Evolutionary conservation across 2,329 filamentous ascomycete genomes (phyloP), one percentile per base, ranked within the genome.

Genomic region (Macroventuria anomochaeta): DNA sequence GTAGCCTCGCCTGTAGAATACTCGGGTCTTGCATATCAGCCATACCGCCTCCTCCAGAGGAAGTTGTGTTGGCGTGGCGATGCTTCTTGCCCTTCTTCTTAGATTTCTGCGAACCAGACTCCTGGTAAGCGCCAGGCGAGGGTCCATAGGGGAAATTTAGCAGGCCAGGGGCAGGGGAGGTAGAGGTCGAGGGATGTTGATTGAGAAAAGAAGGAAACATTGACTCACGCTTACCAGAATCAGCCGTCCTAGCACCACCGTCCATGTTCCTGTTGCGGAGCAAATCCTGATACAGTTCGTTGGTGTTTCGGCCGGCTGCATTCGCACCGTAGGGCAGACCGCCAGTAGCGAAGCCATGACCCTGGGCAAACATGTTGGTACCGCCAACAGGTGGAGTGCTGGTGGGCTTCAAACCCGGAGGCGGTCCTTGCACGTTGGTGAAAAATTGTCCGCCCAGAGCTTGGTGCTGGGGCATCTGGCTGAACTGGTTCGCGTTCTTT

Each of bases 71-170:
- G 95, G 92, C 93, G 88, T 97, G 93, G 88, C 93, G 96, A 85
- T 97, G 93, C 91, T 97, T 97, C 88, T 96, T 97, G 84, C 92
- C 92, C 91, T 96, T 96, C 87, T 96, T 97, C 89, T 96, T 96
- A 86, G 96, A 92, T 88, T 96, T 96, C 82, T 90, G 88, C 76
- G 80, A 78, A 81, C 89, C 89, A 81, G 88, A 88, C 77, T 96
- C 92, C 87, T 93, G 90, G 82, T 91, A 91, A 80, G 86, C 85
- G 83, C 89, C 90, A 83, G 89, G 82, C 81, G 90, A 89, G 76
- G 87, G 83, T 81, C 89, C 90, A 83, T 96, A 96, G 83, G 95
- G 90, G 85, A 90, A 90, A 85, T 86, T 89, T 82, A 93, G 83
- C 84, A 93, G 88, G 83, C 89, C 88, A 83, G 91, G 88, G 87